phyloP scores from a whole-genome alignment of 1,284 basidiomycete genomes.

The Trametes versicolor region DNA sequence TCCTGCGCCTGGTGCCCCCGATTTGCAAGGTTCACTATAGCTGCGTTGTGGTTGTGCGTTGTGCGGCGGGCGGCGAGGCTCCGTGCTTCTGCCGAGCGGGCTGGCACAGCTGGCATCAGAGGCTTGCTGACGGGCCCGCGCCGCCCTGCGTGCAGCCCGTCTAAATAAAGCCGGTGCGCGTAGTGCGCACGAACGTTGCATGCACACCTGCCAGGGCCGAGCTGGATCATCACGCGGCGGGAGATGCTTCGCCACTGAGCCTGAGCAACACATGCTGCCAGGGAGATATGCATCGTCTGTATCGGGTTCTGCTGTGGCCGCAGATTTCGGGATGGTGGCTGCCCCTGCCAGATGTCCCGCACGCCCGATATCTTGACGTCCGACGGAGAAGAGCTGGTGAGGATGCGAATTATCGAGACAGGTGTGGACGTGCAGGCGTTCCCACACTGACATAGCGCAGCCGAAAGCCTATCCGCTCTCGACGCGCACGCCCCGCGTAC shows the following conservation, averaged over 20 bases:
- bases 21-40: background rate
- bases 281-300: no score
- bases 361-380: no score
- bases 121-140: background rate
- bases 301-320: no score
- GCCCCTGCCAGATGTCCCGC: no score
- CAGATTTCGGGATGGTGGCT: no score
- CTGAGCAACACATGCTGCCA: background rate
- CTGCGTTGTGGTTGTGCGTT: background rate
- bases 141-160: background rate
- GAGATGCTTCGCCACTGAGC: background rate
- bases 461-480: conserved; percentile 12
- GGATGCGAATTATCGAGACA: background rate
- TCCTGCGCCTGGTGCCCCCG: conserved; percentile 1
- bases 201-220: background rate
- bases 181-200: background rate
- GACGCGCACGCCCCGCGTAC: background rate
- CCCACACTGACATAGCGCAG: conserved; percentile 2
- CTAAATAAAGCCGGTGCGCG: background rate
- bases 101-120: background rate
- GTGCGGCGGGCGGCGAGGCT: background rate
- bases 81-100: conserved; percentile 7
- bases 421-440: background rate
- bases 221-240: no score
- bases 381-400: no score